Evolutionary conservation across 2,329 filamentous ascomycete species (phyloP), one percentile per base, ranked within the genome.

Genomic region (Fusarium nurragi): DNA sequence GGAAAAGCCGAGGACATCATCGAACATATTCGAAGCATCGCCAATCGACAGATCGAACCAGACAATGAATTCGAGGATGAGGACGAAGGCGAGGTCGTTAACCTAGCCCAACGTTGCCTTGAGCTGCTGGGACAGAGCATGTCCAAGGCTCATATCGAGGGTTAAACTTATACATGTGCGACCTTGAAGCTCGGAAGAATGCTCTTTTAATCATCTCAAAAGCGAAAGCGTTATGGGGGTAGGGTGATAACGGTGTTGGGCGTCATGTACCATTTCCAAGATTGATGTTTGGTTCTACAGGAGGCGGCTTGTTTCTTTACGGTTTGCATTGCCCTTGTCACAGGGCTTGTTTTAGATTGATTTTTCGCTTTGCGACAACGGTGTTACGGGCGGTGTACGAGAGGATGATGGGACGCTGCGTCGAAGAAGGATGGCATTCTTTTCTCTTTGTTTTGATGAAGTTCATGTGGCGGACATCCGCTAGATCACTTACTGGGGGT

Each of bases 81-180:
- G 59, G 94, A 95, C 41, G 94, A 97, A 76, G 92, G 90, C 55
- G 94, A 98, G 77, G 94, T 97, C 40, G 92, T 97, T 65, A 93
- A 89, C 68, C 86, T 99, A 69, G 94, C 95, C 22, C 91, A 94
- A 73, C 87, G 93, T 70, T 98, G 93, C 76, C 84, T 97, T 37
- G 94, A 97, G 77, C 84, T 97, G 5, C 81, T 97, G 30, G 92
- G 91, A 47, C 90, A 92, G 76, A 86, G 84, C 71, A 88, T 84
- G 72, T 88, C 90, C 28, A 94, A 94, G 78, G 86, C 89, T 44
- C 89, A 96, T 67, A 92, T 95, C 65, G 93, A 97, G 77, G 91
- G 91, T 37, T 95, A 81, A 73, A 28, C 37, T 40, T 37, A 21
- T 22, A 19, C 40, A 30, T 18, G 9, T 36, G 49, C 36, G 47